phyloP scores from a whole-genome alignment of 192 early-diverging fungal species.

The Backusella circina region DNA sequence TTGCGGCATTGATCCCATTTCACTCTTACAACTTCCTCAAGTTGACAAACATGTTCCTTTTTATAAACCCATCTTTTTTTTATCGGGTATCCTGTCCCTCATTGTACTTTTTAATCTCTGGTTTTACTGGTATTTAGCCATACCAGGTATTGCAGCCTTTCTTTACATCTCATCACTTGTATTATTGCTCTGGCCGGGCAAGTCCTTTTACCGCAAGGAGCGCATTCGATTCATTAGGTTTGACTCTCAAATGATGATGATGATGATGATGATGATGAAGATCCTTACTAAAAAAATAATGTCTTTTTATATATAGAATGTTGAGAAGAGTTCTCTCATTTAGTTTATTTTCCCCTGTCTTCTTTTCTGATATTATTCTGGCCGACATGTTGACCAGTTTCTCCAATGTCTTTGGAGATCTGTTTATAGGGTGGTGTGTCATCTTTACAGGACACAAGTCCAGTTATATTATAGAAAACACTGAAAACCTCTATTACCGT shows the following conservation, averaged over 20 bases:
- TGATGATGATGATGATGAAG: too few relatives aligned
- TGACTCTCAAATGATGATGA: background rate
- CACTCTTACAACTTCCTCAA: conserved; percentile 33
- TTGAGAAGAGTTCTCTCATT: conserved; percentile 47
- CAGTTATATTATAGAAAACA: conserved; percentile 19
- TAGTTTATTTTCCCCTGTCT: conserved; percentile 49
- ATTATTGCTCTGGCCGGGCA: conserved; percentile 46
- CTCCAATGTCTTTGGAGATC: conserved; percentile 84
- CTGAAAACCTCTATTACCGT: conserved; percentile 43
- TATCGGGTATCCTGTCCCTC: conserved; percentile 39
- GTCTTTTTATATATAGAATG: conserved; percentile 33
- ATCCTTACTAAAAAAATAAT: too few relatives aligned
- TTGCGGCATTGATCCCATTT: conserved; percentile 42
- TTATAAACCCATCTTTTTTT: conserved; percentile 41
- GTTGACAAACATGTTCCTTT: conserved; percentile 35
- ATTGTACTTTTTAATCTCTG: conserved; percentile 45
- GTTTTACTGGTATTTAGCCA: conserved; percentile 39
- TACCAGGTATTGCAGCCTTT: conserved; percentile 31
- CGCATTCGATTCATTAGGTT: conserved; percentile 53
- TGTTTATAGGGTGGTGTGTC: conserved; percentile 65
- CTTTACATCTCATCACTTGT: conserved; percentile 39
- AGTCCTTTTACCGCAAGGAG: conserved; percentile 45
- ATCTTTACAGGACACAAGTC: conserved; percentile 43
- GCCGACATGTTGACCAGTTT: conserved; percentile 96
- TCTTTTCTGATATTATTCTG: conserved; percentile 79